Evolutionary conservation across 371 early-diverging fungal genomes (phyloP).

Genomic region (Mortierella sp.): DNA sequence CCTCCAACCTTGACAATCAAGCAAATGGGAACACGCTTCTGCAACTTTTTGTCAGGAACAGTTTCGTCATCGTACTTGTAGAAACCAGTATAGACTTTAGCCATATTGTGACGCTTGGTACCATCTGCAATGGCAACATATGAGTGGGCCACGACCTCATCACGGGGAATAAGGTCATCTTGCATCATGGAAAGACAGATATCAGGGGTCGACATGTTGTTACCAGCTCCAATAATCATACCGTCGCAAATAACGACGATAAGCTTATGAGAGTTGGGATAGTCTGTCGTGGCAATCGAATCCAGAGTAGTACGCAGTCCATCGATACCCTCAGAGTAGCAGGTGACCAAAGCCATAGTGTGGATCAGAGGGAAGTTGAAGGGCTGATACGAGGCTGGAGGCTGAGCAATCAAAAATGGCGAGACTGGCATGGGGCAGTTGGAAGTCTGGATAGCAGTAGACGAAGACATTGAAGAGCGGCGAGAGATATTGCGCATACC

Average conservation of each 20-base stretch:
- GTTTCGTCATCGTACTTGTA: conserved; percentile 80
- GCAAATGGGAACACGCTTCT: conserved; percentile 85
- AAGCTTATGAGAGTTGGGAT: conserved; percentile 92
- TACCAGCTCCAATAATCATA: conserved; percentile 84
- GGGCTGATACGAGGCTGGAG: conserved; percentile 70
- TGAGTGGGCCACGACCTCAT: conserved; percentile 74
- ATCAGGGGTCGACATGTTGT: conserved; percentile 84
- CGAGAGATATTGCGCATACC: conserved; percentile 54
- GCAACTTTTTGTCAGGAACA: conserved; percentile 62
- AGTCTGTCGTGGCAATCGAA: conserved; percentile 94
- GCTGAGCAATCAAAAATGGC: conserved; percentile 59
- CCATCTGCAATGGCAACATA: conserved; percentile 98
- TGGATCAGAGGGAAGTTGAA: conserved; percentile 80
- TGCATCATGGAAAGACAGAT: conserved; percentile 89
- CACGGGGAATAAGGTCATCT: conserved; percentile 75
- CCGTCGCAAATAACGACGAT: conserved; percentile 94
- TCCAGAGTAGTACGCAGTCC: conserved; percentile 96
- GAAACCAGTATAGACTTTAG: conserved; percentile 92
- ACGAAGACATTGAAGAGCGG: conserved; percentile 60
- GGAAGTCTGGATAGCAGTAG: conserved; percentile 44
- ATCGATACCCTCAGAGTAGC: conserved; percentile 94
- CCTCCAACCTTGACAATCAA: conserved; percentile 96
- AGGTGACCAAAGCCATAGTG: conserved; percentile 87
- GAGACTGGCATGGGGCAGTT: conserved; percentile 52
- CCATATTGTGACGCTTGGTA: conserved; percentile 94